Conservation (phyloP, 495 filamentous ascomycete species). For the Aspergillus heteromorphus region DNA sequence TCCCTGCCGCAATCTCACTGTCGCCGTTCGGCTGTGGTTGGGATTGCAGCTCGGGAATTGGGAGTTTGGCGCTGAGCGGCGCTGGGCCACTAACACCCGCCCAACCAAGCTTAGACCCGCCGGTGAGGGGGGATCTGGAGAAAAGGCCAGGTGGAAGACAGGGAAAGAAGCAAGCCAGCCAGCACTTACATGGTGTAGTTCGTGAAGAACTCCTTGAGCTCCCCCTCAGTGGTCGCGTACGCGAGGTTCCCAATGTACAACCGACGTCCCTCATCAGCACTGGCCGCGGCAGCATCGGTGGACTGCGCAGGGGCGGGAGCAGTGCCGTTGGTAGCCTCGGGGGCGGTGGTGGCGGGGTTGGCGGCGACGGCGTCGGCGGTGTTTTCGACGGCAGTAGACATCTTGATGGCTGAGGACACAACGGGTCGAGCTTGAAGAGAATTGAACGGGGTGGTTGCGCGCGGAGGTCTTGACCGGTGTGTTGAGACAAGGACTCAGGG, state of each 20-base stretch:
- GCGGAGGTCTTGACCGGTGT: conserved; percentile 26
- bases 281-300: conserved; percentile 82
- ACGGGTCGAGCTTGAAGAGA: conserved; percentile 20
- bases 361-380: conserved; percentile 46
- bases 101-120: neutral
- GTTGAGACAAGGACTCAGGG: conserved; percentile 36
- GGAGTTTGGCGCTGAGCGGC: neutral
- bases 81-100: too few relatives aligned
- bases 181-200: conserved; percentile 90
- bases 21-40: neutral
- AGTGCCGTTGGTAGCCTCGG: conserved; percentile 74
- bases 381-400: conserved; percentile 54
- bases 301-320: conserved; percentile 66
- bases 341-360: conserved; percentile 44
- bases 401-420: conserved; percentile 47
- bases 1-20: neutral
- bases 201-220: conserved; percentile 99
- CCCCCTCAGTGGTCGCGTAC: conserved; percentile 98
- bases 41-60: neutral
- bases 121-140: neutral
- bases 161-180: conserved; percentile 4
- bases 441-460: conserved; percentile 9
- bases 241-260: conserved; percentile 99
- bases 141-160: neutral
- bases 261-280: conserved; percentile 96